These are phyloP conservation scores for Phragmites australis DNA, from an alignment of 176 grass and related monocot species.

Conservation along the genomic window DNA sequence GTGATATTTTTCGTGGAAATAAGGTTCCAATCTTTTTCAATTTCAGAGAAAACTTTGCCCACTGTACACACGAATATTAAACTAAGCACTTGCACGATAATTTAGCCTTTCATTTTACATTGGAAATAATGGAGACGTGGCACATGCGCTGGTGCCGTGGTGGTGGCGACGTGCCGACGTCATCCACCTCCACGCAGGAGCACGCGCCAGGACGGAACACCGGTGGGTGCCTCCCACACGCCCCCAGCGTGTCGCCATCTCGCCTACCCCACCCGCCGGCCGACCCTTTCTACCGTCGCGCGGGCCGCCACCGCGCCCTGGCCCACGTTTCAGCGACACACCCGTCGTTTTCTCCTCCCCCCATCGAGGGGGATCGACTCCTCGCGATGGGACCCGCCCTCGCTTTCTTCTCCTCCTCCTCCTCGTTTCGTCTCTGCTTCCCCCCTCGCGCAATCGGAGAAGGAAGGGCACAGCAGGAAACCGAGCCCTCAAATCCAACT, in stretches of 20 bases:
- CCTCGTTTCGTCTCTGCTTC: neutral
- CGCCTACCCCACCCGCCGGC: neutral
- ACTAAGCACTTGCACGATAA: neutral
- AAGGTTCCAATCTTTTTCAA: neutral
- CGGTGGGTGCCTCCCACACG: constrained; percentile 47
- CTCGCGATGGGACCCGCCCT: constrained; percentile 9
- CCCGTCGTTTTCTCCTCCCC: neutral
- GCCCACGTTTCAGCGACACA: neutral
- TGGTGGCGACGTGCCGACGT: neutral
- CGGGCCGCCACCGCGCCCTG: neutral
- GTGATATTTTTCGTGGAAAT: neutral
- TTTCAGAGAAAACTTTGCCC: neutral
- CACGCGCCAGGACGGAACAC: constrained; percentile 8
- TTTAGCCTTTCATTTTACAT: neutral
- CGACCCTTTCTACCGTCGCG: neutral
- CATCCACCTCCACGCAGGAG: neutral
- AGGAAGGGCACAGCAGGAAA: neutral
- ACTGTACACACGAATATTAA: neutral
- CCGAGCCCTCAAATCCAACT: neutral
- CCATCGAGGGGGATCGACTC: neutral
- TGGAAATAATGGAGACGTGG: neutral
- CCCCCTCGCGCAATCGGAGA: neutral
- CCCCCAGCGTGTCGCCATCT: constrained; percentile 16
- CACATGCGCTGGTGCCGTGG: neutral
- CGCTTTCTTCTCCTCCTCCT: neutral